A percentile compares a stretch with the other conserved stretches of the same genome.
Evolutionary conservation across 164 flowering plant species (phyloP).

Genomic region (Euptelea pleiosperma): DNA sequence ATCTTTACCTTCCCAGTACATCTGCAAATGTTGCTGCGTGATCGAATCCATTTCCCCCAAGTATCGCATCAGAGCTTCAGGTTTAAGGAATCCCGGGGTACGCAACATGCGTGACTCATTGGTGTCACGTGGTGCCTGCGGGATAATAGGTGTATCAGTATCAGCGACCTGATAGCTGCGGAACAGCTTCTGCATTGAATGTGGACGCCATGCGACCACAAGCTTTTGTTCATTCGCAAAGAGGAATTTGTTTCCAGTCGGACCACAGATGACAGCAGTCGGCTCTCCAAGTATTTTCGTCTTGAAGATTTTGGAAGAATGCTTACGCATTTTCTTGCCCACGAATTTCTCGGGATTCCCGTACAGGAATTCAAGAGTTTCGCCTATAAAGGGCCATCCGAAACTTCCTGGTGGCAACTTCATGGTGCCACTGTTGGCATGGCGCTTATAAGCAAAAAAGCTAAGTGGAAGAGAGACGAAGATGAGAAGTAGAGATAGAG

Average conservation of each 20-base stretch:
- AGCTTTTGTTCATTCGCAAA: no score
- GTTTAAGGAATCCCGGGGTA: no score
- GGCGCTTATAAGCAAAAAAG: background rate
- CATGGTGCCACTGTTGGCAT: background rate
- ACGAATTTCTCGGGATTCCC: background rate
- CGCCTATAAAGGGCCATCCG: constrained; percentile 46
- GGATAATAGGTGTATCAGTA: no score
- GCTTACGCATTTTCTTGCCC: constrained; percentile 26
- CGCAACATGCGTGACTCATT: constrained; percentile 4
- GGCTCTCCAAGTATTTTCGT: constrained; percentile 32
- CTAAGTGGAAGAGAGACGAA: background rate
- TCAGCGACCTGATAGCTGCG: no score
- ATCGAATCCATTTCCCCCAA: constrained; percentile 27
- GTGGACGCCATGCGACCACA: no score
- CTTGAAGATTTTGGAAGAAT: constrained; percentile 34
- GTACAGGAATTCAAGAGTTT: constrained; percentile 16
- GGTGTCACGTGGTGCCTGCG: no score
- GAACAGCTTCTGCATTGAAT: constrained; percentile 31
- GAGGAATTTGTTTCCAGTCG: no score
- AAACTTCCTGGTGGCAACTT: constrained; percentile 39
- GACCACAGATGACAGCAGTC: constrained; percentile 37
- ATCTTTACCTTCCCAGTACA: constrained; percentile 22
- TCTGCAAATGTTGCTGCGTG: constrained; percentile 18
- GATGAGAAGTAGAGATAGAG: no score
- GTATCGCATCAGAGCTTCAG: constrained; percentile 23